phyloP scores from a whole-genome alignment of 2,329 filamentous ascomycete species.

The Colletotrichum australisinense region DNA sequence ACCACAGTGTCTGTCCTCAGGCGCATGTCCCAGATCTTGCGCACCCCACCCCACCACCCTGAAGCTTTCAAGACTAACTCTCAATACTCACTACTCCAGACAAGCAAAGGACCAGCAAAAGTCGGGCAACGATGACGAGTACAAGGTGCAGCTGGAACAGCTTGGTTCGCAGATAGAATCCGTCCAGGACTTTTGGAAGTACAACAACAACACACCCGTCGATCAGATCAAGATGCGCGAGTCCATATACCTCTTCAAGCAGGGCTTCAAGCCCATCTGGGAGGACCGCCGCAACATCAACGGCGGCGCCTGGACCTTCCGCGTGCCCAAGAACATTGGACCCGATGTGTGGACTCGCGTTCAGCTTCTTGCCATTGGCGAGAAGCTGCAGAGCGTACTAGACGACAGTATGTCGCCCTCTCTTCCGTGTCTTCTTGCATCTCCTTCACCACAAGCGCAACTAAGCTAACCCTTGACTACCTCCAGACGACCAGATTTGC shows the following conservation, averaged over 20 bases:
- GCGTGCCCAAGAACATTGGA: conserved; percentile 80
- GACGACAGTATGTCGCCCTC: conserved; percentile 68
- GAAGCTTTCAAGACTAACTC: neutral
- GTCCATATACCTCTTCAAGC: conserved; percentile 83
- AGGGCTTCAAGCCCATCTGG: conserved; percentile 81
- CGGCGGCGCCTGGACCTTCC: conserved; percentile 93
- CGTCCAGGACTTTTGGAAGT: conserved; percentile 86
- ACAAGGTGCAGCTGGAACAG: conserved; percentile 69
- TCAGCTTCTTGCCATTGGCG: conserved; percentile 84
- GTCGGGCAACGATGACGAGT: conserved; percentile 53
- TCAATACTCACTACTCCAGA: conserved; percentile 40
- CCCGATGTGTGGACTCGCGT: conserved; percentile 85
- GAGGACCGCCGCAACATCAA: conserved; percentile 87
- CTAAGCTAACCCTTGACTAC: conserved; percentile 1
- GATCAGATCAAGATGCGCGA: conserved; percentile 81
- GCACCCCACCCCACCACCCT: neutral
- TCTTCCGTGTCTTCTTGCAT: neutral
- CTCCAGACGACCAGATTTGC: conserved; percentile 83
- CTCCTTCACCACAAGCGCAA: neutral
- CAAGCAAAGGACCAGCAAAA: conserved; percentile 57
- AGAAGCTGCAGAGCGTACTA: conserved; percentile 80
- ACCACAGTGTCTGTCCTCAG: neutral
- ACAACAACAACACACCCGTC: conserved; percentile 84
- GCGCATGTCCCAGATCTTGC: neutral
- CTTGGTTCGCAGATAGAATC: conserved; percentile 77